Percentiles rank a stretch among this genome's conserved stretches.
phyloP scores from a whole-genome alignment of 352 stramenopile genomes.

The Plasmopara halstedii region DNA sequence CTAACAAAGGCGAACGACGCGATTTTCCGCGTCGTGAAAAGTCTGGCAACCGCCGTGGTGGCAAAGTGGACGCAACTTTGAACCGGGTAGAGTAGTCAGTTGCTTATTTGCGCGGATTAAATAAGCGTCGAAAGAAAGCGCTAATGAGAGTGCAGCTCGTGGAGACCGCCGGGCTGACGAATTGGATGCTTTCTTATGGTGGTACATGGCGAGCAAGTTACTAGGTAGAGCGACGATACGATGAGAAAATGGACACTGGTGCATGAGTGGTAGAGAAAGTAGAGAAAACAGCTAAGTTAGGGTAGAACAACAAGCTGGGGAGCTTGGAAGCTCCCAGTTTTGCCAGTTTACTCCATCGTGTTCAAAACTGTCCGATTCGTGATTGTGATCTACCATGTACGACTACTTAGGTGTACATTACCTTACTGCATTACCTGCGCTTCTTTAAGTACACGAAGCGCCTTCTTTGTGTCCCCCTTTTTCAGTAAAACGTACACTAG shows the following conservation, averaged over 20 bases:
- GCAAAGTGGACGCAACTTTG: slow-evolving; percentile 46
- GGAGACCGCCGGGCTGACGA: neutral
- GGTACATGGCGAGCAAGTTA: neutral
- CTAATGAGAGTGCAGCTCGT: too few species aligned
- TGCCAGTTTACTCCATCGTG: slow-evolving; percentile 7
- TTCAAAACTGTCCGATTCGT: slow-evolving; percentile 1
- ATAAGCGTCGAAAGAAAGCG: too few species aligned
- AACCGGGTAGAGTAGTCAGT: slow-evolving; percentile 42
- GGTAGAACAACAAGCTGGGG: slow-evolving; percentile 30
- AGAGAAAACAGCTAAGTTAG: slow-evolving; percentile 19
- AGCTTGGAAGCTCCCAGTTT: slow-evolving; percentile 6
- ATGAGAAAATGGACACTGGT: slow-evolving; percentile 7
- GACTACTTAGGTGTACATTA: neutral
- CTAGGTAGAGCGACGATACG: slow-evolving; percentile 20
- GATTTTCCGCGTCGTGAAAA: slow-evolving; percentile 50
- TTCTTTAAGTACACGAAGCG: slow-evolving; percentile 80
- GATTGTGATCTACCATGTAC: too few species aligned
- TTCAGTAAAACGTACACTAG: slow-evolving; percentile 85
- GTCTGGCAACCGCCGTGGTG: slow-evolving; percentile 48
- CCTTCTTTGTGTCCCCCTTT: slow-evolving; percentile 86
- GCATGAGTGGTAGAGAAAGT: slow-evolving; percentile 4
- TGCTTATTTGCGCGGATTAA: slow-evolving; percentile 15
- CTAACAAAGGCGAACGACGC: slow-evolving; percentile 29
- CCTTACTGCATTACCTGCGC: slow-evolving; percentile 61
- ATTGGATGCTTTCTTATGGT: neutral